Percentiles rank a stretch among this genome's conserved stretches.
Evolutionary conservation across 257 asterid genomes (phyloP).

Genomic region (Fraxinus pennsylvanica): DNA sequence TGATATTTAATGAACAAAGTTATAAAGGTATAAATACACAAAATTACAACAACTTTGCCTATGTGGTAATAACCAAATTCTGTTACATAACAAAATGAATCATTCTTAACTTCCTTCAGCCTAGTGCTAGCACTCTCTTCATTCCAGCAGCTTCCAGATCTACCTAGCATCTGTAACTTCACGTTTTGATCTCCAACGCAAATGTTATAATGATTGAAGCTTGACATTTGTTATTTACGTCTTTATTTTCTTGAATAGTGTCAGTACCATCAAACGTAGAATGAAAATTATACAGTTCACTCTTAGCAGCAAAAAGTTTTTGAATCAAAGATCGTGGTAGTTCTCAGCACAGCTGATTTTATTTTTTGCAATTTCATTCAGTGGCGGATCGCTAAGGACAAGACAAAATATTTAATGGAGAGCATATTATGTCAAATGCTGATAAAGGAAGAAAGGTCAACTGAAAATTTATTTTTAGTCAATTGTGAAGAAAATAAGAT

Average conservation of each 20-base stretch:
- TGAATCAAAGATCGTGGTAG: background rate
- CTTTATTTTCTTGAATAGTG: background rate
- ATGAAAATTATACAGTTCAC: background rate
- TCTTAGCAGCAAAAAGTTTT: background rate
- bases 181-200: too few relatives aligned
- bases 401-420: constrained; percentile 12
- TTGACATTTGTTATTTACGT: background rate
- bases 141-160: too few relatives aligned
- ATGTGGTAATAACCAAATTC: too few relatives aligned
- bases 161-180: too few relatives aligned
- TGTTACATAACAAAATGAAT: too few relatives aligned
- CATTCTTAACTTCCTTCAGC: too few relatives aligned
- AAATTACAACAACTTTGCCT: too few relatives aligned
- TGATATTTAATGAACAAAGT: too few relatives aligned
- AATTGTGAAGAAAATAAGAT: background rate
- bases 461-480: background rate
- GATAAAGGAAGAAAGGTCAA: background rate
- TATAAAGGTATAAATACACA: too few relatives aligned
- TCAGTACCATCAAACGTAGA: background rate
- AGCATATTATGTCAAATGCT: background rate
- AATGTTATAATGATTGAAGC: background rate
- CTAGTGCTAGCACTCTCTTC: too few relatives aligned
- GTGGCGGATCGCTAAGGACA: constrained; percentile 30
- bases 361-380: background rate
- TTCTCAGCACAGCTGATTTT: constrained; percentile 19